Evolutionary conservation across 1,139 yeast species (phyloP).

Genomic region (Ogataea hybrid): DNA sequence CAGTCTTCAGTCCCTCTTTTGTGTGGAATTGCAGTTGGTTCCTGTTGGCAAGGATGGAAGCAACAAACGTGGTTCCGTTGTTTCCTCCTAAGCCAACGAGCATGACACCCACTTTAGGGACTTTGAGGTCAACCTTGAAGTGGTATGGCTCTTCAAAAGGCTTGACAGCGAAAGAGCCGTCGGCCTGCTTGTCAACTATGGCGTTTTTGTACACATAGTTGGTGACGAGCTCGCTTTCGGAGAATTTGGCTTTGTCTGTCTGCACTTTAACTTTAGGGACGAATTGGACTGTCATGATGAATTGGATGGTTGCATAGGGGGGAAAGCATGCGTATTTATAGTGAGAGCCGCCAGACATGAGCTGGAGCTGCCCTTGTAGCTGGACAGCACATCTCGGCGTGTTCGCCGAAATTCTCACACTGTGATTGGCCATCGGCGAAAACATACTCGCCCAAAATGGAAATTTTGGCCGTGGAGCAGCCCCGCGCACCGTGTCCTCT

Average conservation of each 20-base stretch:
- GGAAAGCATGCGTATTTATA: slow-evolving; percentile 11
- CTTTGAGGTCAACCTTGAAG: slow-evolving; percentile 78
- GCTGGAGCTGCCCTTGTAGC: too few relatives aligned
- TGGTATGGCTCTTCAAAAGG: slow-evolving; percentile 76
- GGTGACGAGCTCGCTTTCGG: slow-evolving; percentile 61
- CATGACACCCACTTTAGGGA: slow-evolving; percentile 86
- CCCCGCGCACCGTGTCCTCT: neutral
- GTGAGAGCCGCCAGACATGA: slow-evolving; percentile 3
- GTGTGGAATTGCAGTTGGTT: slow-evolving; percentile 75
- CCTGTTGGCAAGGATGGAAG: slow-evolving; percentile 84
- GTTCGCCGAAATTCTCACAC: slow-evolving; percentile 17
- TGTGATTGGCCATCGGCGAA: slow-evolving; percentile 17
- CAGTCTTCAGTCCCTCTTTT: slow-evolving; percentile 75
- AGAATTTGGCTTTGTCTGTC: slow-evolving; percentile 58
- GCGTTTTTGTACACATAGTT: slow-evolving; percentile 73
- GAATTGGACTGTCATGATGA: slow-evolving; percentile 31
- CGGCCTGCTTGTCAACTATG: slow-evolving; percentile 46
- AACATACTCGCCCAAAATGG: slow-evolving; percentile 2
- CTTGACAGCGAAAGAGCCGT: slow-evolving; percentile 62
- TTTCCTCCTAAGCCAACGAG: slow-evolving; percentile 96
- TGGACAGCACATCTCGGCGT: slow-evolving; percentile 11
- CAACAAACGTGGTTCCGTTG: slow-evolving; percentile 89
- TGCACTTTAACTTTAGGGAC: slow-evolving; percentile 52
- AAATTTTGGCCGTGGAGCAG: slow-evolving; percentile 5
- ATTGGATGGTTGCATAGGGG: neutral